phyloP scores from a whole-genome alignment of 169 alveolate genomes.

The Cryptosporidium sp. region DNA sequence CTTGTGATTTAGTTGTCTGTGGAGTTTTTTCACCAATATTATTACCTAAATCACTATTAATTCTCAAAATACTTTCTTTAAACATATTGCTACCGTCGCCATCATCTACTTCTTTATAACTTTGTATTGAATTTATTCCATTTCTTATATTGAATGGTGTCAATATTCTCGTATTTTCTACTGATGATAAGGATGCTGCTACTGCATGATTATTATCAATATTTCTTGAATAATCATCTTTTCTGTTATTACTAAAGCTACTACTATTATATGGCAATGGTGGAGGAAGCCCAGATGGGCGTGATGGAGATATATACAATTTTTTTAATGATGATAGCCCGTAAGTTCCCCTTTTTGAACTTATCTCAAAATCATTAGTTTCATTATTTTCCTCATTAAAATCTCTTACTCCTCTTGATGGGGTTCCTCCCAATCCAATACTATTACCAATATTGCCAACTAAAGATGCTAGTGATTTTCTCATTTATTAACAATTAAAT shows the following conservation, averaged over 20 bases:
- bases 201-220: neutral
- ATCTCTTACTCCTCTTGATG: neutral
- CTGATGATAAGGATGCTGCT: neutral
- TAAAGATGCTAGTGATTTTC: slow-evolving; percentile 43
- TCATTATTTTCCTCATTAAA: neutral
- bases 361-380: neutral
- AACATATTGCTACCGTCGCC: neutral
- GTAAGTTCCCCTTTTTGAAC: neutral
- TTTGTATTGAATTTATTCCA: neutral
- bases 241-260: too few relatives aligned
- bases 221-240: neutral
- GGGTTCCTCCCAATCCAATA: slow-evolving; percentile 62
- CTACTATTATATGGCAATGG: slow-evolving; percentile 55
- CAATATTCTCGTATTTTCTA: slow-evolving; percentile 48
- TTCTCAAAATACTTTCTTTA: neutral
- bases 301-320: slow-evolving; percentile 31
- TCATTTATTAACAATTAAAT: slow-evolving; percentile 21
- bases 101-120: neutral
- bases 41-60: neutral
- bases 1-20: slow-evolving; percentile 32
- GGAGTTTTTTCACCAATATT: slow-evolving; percentile 3
- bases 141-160: slow-evolving; percentile 7
- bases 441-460: slow-evolving; percentile 61
- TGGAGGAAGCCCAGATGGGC: slow-evolving; percentile 73
- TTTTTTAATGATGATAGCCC: neutral